Percentiles rank a stretch among this genome's conserved stretches.
Evolutionary conservation across 257 asterid species (phyloP).

Genomic region (Salvia rosmarinus): DNA sequence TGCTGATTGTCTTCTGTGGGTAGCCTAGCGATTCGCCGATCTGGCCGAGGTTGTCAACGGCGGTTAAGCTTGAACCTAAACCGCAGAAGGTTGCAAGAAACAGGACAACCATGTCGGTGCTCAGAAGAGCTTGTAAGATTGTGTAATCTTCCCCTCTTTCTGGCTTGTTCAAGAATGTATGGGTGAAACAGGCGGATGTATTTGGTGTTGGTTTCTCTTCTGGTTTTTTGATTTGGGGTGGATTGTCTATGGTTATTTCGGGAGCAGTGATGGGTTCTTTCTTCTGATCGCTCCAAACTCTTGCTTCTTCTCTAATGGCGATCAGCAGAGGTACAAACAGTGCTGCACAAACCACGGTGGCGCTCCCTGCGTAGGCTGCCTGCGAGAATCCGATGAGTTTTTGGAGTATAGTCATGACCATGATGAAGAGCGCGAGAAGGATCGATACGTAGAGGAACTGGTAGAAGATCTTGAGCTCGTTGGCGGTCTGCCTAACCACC

Average conservation of each 20-base stretch:
- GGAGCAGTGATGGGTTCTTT: conserved; percentile 29
- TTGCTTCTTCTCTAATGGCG: conserved; percentile 56
- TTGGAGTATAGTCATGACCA: conserved; percentile 69
- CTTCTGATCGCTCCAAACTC: conserved; percentile 46
- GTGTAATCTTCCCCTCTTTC: conserved; percentile 78
- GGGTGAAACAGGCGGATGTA: conserved; percentile 29
- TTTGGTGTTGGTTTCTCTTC: conserved; percentile 12
- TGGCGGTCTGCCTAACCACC: conserved; percentile 44
- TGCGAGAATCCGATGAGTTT: conserved; percentile 47
- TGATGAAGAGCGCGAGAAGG: conserved; percentile 62
- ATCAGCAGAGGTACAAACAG: conserved; percentile 66
- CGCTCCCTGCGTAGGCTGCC: conserved; percentile 69
- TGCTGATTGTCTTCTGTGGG: conserved; percentile 60
- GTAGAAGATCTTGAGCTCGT: conserved; percentile 56
- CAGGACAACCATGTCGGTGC: conserved; percentile 60
- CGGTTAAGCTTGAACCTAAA: conserved; percentile 72
- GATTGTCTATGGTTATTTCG: conserved; percentile 28
- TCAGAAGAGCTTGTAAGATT: conserved; percentile 66
- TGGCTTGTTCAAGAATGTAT: conserved; percentile 56
- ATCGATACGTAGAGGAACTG: conserved; percentile 59
- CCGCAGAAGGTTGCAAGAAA: conserved; percentile 77
- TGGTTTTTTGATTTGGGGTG: background rate
- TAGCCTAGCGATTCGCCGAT: conserved; percentile 77
- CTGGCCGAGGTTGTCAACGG: conserved; percentile 79
- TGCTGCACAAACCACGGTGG: conserved; percentile 57